Conservation (phyloP, 1,284 basidiomycete genomes). For the Trichosporon sp. region DNA sequence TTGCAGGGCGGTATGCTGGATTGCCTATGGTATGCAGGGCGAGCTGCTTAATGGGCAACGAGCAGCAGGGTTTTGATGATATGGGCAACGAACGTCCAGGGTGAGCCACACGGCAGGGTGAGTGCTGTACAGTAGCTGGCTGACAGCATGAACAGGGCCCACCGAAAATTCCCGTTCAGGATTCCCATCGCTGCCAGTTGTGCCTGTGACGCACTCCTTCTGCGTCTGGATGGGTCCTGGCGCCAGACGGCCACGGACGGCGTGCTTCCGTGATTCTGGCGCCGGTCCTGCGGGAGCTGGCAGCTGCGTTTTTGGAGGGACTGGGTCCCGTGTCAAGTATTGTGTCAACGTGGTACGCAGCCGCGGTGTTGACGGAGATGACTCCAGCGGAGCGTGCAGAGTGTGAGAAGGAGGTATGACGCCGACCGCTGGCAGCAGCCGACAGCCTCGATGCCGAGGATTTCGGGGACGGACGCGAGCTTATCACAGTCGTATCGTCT, state of each 20-base stretch:
- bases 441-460: too few relatives aligned
- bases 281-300: too few relatives aligned
- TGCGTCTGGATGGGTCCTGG: neutral
- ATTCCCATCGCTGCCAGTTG: neutral
- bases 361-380: neutral
- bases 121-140: too few relatives aligned
- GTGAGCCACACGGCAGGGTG: neutral
- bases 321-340: neutral
- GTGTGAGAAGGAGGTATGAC: neutral
- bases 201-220: neutral
- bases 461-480: too few relatives aligned
- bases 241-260: too few relatives aligned
- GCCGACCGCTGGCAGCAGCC: too few relatives aligned
- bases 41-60: too few relatives aligned
- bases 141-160: neutral
- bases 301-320: too few relatives aligned
- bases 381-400: too few relatives aligned
- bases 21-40: neutral
- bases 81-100: neutral
- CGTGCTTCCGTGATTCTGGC: too few relatives aligned
- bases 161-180: neutral
- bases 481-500: neutral
- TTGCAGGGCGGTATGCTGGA: neutral
- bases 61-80: neutral
- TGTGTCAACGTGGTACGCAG: neutral